Base-by-base conservation (phyloP, 192 early-diverging fungal species). In the Umbelopsis ramanniana region DNA sequence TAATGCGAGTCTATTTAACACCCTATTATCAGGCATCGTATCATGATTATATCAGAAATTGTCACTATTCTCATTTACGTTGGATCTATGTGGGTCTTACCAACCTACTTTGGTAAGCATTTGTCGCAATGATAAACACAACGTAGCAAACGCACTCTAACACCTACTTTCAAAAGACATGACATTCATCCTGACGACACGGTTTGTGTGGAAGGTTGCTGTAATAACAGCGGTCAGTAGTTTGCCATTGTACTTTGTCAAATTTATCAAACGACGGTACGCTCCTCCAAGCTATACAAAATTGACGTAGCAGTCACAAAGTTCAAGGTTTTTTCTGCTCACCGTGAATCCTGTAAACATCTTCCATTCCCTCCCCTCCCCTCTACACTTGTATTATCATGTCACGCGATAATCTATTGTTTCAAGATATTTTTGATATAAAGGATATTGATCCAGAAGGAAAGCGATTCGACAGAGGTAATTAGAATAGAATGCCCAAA, bases 381-480 rank as follows among this genome's bases (percentile, higher is more conserved):
- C 6, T 4, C 11, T 43, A 43, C 40, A 43, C 40, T 43, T 54
- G 53, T 54, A 54, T 37, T 45, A 66, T 38, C 52, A 80, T 80
- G 79, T 75, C 80, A 24, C 69, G 86, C 74, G 90, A 95, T 83
- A 91, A 86, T 85, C 85, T 93, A 73, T 72, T 99, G 33, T 98
- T 97, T 81, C 85, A 84, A 57, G 95, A 94, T 73, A 92, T 93
- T 50, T 97, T 97, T 75, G 92, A 93, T 69, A 90, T 96, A 70
- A 92, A 90, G 70, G 93, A 97, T 75, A 82, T 96, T 43, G 92
- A 97, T 84, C 89, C 89, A 66, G 90, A 90, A 60, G 96, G 95
- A 67, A 97, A 96, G 76, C 92, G 93, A 72, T 99, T 99, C 74
- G 96, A 97, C 79, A 84, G 96, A 82, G 93, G 93, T 95, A 86